A percentile compares a stretch with the other conserved stretches of the same genome.
Conservation (phyloP, 2,329 filamentous ascomycete species). For the Tricladium varicosporioides region DNA sequence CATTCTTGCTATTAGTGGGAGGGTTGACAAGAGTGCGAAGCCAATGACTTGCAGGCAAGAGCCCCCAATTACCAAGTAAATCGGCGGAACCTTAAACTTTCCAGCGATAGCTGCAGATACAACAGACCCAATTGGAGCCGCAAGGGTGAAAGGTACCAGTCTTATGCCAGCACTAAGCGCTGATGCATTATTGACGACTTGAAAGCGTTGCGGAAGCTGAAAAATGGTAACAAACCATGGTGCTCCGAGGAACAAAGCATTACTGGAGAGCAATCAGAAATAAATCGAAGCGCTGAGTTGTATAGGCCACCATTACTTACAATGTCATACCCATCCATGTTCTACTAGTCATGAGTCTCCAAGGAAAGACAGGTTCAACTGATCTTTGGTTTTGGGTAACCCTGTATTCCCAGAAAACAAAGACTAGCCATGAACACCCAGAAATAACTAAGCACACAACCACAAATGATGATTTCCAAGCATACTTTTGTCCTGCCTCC, state of each 20-base stretch:
- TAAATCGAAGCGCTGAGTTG: too few species aligned
- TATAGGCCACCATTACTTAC: conserved; percentile 7
- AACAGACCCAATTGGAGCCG: not conserved
- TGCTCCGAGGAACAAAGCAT: not conserved
- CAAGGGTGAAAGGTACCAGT: not conserved
- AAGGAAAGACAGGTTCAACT: conserved; percentile 17
- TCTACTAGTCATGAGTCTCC: conserved; percentile 11
- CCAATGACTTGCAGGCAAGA: not conserved
- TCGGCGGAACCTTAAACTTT: not conserved
- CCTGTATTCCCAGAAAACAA: conserved; percentile 34
- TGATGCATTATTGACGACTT: not conserved
- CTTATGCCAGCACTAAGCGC: not conserved
- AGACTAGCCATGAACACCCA: conserved; percentile 30
- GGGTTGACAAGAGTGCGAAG: not conserved
- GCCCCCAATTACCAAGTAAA: not conserved
- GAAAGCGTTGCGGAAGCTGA: not conserved
- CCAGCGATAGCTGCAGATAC: not conserved
- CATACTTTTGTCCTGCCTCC: conserved; percentile 41
- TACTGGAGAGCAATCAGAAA: too few species aligned
- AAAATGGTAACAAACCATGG: not conserved
- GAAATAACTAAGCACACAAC: conserved; percentile 31
- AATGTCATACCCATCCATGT: conserved; percentile 9
- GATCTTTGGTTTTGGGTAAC: conserved; percentile 5
- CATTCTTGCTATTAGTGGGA: not conserved
- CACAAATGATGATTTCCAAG: conserved; percentile 42